Evolutionary conservation across 257 asterid species (phyloP), one percentile per base, ranked within the genome.

Genomic region (Linderniella brevidens): DNA sequence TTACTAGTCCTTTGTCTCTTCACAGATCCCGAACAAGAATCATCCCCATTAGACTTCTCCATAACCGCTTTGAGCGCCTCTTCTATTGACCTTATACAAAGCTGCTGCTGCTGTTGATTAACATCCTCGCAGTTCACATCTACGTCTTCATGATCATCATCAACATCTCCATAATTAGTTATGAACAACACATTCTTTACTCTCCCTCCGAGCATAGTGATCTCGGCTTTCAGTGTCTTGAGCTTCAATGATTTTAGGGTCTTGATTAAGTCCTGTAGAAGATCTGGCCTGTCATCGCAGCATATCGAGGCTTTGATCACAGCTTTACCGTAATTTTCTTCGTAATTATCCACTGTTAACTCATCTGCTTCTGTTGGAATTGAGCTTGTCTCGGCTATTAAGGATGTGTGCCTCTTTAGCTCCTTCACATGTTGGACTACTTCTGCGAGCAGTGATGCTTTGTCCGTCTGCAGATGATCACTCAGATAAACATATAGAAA

Each of bases 341-440:
- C 77, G 32, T 25, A 25, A 25, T 25, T 25, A 9, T 82, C 94
- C 13, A 86, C 92, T 12, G 62, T 75, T 42, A 86, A 17, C 47
- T 86, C 97, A 9, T 86, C 94, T 13, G 41, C 60, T 48, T 86
- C 93, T 0, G 94, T 75, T 16, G 97, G 97, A 14, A 79, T 68
- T 3, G 64, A 64, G 32, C 58, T 69, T 9, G 92, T 54, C 54
- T 71, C 93, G 0, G 74, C 75, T 55, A 82, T 67, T 17, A 58
- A 47, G 2, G 82, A 82, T 0, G 97, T 79, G 49, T 82, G 94
- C 7, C 79, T 64, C 46, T 74, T 86, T 1, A 86, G 73, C 62
- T 86, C 94, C 65, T 86, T 86, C 73, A 86, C 76, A 37, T 86
- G 94, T 35, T 86, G 87, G 61, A 86, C 78, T 12, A 86, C 97